Evolutionary conservation across 495 filamentous ascomycete species (phyloP), one percentile per base, ranked within the genome.

Genomic region (Lentithecium fluviatile): DNA sequence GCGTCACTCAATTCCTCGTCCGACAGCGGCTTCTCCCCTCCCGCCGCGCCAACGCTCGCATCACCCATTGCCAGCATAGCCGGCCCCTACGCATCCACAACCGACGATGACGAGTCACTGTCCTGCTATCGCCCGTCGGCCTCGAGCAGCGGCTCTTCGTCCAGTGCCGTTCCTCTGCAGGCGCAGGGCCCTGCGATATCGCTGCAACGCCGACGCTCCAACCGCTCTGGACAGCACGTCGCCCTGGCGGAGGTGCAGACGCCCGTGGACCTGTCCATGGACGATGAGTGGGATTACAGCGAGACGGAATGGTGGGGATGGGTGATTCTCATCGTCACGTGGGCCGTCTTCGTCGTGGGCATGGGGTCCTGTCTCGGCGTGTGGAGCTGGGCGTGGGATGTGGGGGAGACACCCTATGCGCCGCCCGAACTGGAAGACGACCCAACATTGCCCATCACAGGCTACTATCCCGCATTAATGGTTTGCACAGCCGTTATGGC

Each of bases 341-440:
- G 94, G 94, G 72, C 92, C 24, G 90, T 96, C 24, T 96, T 97
- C 70, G 90, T 97, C 26, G 83, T 91, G 1, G 94, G 94, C 24
- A 97, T 97, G 86, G 94, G 94, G 26, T 91, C 87, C 38, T 96
- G 91, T 70, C 81, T 96, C 15, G 94, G 86, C n/a, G 85, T 97
- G n/a, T 98, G 94, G 94, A 94, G 85, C 72, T 98, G 94, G 94
- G 93, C 94, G 0, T 97, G 94, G 94, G 94, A 97, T 77, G 93
- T 97, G 6, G 92, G 91, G n/a, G 90, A 91, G 70, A 96, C 90
- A 17, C 91, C 91, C 0, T 92, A 95, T 70, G 92, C 91, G 53
- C 92, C 94, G 36, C 89, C 91, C 6, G 92, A 96, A 72, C 78
- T 96, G 42, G 90, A 96, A 71, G 90, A 96, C 75, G 91, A 97